Percentiles rank a stretch among this genome's conserved stretches.
These are phyloP conservation scores for Leucogyrophana mollusca DNA, from an alignment of 768 basidiomycete genomes.

Conservation along the genomic window DNA sequence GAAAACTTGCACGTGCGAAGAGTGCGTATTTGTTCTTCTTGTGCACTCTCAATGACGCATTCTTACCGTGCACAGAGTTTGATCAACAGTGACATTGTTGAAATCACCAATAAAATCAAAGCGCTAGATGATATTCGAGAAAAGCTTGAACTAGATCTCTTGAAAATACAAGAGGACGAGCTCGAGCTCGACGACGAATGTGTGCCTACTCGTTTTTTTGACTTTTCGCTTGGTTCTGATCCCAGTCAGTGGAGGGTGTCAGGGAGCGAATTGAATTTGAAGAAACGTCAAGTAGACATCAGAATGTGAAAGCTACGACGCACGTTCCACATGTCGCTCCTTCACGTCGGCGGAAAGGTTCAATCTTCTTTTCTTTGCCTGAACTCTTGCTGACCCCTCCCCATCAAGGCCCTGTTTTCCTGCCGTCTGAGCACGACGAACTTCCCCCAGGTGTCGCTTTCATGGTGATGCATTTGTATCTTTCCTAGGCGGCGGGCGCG, in stretches of 20 bases:
- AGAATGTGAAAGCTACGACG: slow-evolving; percentile 12
- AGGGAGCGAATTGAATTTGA: slow-evolving; percentile 81
- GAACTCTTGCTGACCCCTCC: slow-evolving; percentile 8
- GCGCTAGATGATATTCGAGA: slow-evolving; percentile 77
- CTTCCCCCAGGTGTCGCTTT: slow-evolving; percentile 93
- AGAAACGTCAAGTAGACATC: slow-evolving; percentile 37
- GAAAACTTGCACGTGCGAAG: slow-evolving; percentile 88
- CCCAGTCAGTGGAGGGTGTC: slow-evolving; percentile 76
- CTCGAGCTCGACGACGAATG: slow-evolving; percentile 96
- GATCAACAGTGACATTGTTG: slow-evolving; percentile 81
- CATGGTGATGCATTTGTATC: slow-evolving; percentile 60
- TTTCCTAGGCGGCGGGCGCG: too few relatives aligned
- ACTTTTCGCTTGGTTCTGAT: slow-evolving; percentile 6
- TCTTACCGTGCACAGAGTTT: slow-evolving; percentile 55
- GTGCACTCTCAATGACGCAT: slow-evolving; percentile 7
- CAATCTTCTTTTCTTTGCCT: not conserved
- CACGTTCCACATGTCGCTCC: slow-evolving; percentile 19
- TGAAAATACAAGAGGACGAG: slow-evolving; percentile 92
- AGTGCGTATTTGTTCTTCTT: slow-evolving; percentile 44
- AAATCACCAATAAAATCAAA: slow-evolving; percentile 89
- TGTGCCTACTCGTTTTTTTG: slow-evolving; percentile 38
- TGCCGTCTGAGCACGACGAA: slow-evolving; percentile 97
- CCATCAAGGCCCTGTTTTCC: slow-evolving; percentile 86
- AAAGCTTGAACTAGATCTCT: slow-evolving; percentile 77
- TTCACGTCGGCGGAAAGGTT: slow-evolving; percentile 34